Conservation (phyloP, 192 early-diverging fungal genomes). For the Podila epicladia region DNA sequence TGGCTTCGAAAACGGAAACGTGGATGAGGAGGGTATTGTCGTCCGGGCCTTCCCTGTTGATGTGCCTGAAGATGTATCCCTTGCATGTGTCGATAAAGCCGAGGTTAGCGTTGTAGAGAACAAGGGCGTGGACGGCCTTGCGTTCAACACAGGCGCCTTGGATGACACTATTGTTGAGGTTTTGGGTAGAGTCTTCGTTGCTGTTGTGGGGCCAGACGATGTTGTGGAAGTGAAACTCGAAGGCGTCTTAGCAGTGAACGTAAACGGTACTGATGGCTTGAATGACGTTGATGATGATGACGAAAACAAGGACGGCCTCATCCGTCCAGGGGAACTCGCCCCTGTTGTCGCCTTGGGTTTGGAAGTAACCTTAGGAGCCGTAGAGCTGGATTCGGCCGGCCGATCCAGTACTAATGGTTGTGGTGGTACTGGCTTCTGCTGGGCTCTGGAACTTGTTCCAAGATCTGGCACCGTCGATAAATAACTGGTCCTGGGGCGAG, state of each 20-base stretch:
- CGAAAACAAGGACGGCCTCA: background rate
- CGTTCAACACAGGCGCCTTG: background rate
- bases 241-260: constrained; percentile 15
- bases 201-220: background rate
- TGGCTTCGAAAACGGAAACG: background rate
- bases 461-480: background rate
- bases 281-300: background rate
- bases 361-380: background rate
- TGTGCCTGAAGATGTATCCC: background rate
- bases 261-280: constrained; percentile 6
- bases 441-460: background rate
- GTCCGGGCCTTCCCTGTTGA: background rate
- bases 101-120: background rate
- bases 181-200: background rate
- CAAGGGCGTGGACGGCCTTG: background rate
- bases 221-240: background rate
- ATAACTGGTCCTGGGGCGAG: background rate
- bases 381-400: background rate
- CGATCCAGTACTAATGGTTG: background rate
- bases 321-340: background rate
- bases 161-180: background rate
- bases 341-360: background rate
- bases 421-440: background rate
- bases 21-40: background rate
- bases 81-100: background rate